A percentile compares a stretch with the other conserved stretches of the same genome.
Evolutionary conservation across 129 eudicot species (phyloP).

Genomic region (Flaveria ramosissima): DNA sequence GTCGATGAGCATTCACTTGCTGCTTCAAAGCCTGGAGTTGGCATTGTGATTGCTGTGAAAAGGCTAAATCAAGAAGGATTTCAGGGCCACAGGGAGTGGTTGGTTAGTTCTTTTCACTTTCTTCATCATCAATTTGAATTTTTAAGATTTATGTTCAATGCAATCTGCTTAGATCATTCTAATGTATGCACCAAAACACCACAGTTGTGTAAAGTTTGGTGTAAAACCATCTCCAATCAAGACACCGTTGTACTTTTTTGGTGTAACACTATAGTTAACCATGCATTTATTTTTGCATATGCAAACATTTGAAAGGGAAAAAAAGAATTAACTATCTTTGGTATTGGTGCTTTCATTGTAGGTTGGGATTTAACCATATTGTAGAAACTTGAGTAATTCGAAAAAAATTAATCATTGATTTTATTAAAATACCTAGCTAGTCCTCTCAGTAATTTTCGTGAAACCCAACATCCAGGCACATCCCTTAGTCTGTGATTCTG

Average conservation of each 20-base stretch:
- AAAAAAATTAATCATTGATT: too few species aligned
- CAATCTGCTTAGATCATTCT: not conserved
- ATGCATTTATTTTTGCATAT: slow-evolving; percentile 14
- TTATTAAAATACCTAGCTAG: too few species aligned
- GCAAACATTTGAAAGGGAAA: slow-evolving; percentile 7
- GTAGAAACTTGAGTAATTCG: not conserved
- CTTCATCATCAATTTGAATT: slow-evolving; percentile 6
- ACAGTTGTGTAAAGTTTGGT: not conserved
- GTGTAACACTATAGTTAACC: not conserved
- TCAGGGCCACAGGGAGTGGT: slow-evolving; percentile 89
- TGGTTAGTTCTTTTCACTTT: slow-evolving; percentile 53
- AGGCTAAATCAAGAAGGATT: slow-evolving; percentile 82
- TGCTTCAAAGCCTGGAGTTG: slow-evolving; percentile 65
- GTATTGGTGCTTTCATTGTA: not conserved
- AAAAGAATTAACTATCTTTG: not conserved
- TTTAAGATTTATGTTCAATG: not conserved
- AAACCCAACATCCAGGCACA: too few species aligned
- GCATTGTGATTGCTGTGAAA: slow-evolving; percentile 76
- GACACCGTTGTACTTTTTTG: not conserved
- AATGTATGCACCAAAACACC: not conserved
- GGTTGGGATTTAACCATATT: not conserved
- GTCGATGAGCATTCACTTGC: slow-evolving; percentile 69
- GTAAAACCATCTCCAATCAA: not conserved
- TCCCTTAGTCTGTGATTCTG: too few species aligned
- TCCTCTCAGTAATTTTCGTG: too few species aligned